Evolutionary conservation across 768 basidiomycete species (phyloP).

Genomic region (Dacryopinax primogenitus): DNA sequence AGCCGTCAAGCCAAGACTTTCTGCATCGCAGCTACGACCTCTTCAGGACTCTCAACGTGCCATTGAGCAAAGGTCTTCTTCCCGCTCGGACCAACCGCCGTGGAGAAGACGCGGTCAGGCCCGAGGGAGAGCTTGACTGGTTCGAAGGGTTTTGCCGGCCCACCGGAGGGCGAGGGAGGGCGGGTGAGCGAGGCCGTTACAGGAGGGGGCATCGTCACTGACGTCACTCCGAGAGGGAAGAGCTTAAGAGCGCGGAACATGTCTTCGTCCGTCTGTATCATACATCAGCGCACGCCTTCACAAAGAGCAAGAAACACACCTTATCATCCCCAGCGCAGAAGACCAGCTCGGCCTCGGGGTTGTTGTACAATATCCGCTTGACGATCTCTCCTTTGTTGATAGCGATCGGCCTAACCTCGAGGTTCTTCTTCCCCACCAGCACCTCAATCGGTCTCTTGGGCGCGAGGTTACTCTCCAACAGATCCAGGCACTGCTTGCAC

Average conservation of each 20-base stretch:
- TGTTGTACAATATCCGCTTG: constrained; percentile 79
- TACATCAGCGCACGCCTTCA: constrained; percentile 3
- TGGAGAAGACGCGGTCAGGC: constrained; percentile 71
- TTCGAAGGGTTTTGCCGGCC: constrained; percentile 17
- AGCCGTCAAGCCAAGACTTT: constrained; percentile 27
- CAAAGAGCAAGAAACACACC: constrained; percentile 30
- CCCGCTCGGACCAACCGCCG: constrained; percentile 78
- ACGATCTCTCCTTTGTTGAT: constrained; percentile 99
- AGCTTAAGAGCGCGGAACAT: constrained; percentile 81
- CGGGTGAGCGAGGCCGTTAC: constrained; percentile 45
- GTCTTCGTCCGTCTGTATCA: constrained; percentile 79
- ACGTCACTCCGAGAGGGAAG: constrained; percentile 33
- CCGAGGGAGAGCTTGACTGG: constrained; percentile 49
- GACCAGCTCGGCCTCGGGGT: constrained; percentile 88
- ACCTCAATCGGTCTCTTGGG: constrained; percentile 94
- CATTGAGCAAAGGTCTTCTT: constrained; percentile 84
- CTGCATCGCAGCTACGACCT: constrained; percentile 72
- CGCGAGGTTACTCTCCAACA: constrained; percentile 86
- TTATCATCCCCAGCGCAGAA: constrained; percentile 99
- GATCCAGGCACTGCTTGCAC: constrained; percentile 90
- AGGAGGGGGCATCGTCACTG: constrained; percentile 31
- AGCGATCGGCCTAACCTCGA: constrained; percentile 89
- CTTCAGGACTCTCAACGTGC: constrained; percentile 82
- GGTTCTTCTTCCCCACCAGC: constrained; percentile 94
- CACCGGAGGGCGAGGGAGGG: constrained; percentile 14